phyloP scores from a whole-genome alignment of 2,329 filamentous ascomycete species.

The Pyrenophora tritici-repentis region DNA sequence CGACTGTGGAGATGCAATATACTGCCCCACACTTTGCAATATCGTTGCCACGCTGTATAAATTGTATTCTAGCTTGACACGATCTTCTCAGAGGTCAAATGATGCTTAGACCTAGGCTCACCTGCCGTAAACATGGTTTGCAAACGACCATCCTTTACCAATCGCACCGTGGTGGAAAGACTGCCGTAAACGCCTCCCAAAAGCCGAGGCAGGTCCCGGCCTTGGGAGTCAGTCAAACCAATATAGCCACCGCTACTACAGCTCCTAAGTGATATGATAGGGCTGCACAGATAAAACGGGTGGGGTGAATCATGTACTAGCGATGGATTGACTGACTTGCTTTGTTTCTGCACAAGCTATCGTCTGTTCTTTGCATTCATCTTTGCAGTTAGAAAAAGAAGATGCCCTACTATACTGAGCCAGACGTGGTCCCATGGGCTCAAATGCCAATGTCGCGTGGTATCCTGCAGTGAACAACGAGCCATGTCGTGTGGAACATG shows the following conservation, averaged over 20 bases:
- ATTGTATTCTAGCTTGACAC: conserved; percentile 17
- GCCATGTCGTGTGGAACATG: neutral
- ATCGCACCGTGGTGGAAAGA: conserved; percentile 9
- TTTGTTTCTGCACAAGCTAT: neutral
- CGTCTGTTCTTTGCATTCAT: neutral
- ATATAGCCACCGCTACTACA: neutral
- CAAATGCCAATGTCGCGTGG: conserved; percentile 9
- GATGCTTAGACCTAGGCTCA: conserved; percentile 8
- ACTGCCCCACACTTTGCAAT: conserved; percentile 26
- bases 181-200: conserved; percentile 15
- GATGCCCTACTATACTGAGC: neutral
- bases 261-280: too few relatives aligned
- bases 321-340: neutral
- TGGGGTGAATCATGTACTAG: neutral
- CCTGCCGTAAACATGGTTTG: conserved; percentile 8
- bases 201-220: conserved; percentile 23
- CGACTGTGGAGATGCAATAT: conserved; percentile 18
- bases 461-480: conserved; percentile 9
- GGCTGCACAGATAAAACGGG: neutral
- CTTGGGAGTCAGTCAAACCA: neutral
- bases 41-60: conserved; percentile 26
- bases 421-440: conserved; percentile 5
- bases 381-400: neutral
- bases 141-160: neutral
- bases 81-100: conserved; percentile 19